Percentiles rank a stretch among this genome's conserved stretches.
Conservation (phyloP, 2,329 filamentous ascomycete species). For the Sphaerulina musiva region DNA sequence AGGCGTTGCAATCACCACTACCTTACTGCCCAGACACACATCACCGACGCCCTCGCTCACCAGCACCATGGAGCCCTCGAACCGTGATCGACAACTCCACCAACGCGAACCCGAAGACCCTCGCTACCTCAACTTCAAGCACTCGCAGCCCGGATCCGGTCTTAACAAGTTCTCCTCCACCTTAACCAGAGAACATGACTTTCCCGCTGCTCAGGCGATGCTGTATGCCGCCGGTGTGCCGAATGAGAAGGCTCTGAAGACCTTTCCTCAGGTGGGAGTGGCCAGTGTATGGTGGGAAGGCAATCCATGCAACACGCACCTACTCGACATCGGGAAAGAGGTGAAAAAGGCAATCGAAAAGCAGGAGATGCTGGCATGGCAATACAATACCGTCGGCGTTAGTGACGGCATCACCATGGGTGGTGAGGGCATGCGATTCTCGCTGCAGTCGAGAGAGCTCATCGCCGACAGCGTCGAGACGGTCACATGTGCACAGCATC, state of each 20-base stretch:
- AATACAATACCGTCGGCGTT: conserved; percentile 82
- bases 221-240: conserved; percentile 88
- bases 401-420: conserved; percentile 95
- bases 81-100: conserved; percentile 33
- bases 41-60: neutral
- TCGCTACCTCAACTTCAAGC: conserved; percentile 53
- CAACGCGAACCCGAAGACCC: conserved; percentile 37
- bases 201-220: conserved; percentile 91
- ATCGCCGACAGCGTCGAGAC: conserved; percentile 94
- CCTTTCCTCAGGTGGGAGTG: conserved; percentile 80
- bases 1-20: too few relatives aligned
- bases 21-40: neutral
- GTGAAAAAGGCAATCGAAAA: conserved; percentile 76
- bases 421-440: conserved; percentile 90
- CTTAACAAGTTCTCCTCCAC: conserved; percentile 83
- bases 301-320: conserved; percentile 73
- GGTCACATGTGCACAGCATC: conserved; percentile 82
- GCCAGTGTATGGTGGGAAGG: conserved; percentile 97
- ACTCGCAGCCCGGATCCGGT: conserved; percentile 48
- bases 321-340: conserved; percentile 79
- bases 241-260: conserved; percentile 77
- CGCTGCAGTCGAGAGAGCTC: conserved; percentile 80
- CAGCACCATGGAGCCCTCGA: conserved; percentile 34
- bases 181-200: conserved; percentile 80
- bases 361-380: conserved; percentile 86